Base-by-base conservation (phyloP, 176 grass and related monocot species). In the Bothriochloa decipiens region DNA sequence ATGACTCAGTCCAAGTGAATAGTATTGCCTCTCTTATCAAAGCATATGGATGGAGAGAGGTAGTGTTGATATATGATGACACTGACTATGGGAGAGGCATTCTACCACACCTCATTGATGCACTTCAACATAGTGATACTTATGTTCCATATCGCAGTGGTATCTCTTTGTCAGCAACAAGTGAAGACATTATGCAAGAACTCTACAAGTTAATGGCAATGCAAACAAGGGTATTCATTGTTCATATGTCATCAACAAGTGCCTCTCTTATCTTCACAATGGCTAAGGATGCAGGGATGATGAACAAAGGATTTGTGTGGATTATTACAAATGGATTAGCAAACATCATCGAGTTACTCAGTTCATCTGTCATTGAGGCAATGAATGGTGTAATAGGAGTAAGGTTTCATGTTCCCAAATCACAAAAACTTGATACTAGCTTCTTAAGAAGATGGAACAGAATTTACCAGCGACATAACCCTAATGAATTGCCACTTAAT, bases 341-440 rank as follows among this genome's bases (percentile, higher is more conserved):
- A 67, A 86, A 20, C 27, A 86, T 88, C 18, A 71, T 92, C 3
- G 87, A 32, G 29, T 32, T 32, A 32, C 29, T 32, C 29, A 32
- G 29, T 79, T 41, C 55, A 0, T 37, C 39, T 62, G 53, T 42
- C 22, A 14, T 78, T 6, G 82, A 85, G 23, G 74, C 39, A 25
- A 87, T 92, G 82, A 86, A 88, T 60, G 93, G 93, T 4, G 90
- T 86, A 0, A 22, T 92, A 10, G 93, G 93, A 33, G 69, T 92
- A 40, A 57, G 36, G 6, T 70, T 62, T 42, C 32, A 92, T 49
- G 58, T 88, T 4, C 82, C 85, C 1, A 58, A 4, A 78, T 69
- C 87, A n/a, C 7, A 8, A 52, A 29, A 78, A 25, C 64, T 92
- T 6, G 75, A 52, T 2, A 66, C 29, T 32, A 32, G 42, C 25